Evolutionary conservation across 2,329 filamentous ascomycete genomes (phyloP), one percentile per base, ranked within the genome.

Genomic region (Colletotrichum plurivorum): DNA sequence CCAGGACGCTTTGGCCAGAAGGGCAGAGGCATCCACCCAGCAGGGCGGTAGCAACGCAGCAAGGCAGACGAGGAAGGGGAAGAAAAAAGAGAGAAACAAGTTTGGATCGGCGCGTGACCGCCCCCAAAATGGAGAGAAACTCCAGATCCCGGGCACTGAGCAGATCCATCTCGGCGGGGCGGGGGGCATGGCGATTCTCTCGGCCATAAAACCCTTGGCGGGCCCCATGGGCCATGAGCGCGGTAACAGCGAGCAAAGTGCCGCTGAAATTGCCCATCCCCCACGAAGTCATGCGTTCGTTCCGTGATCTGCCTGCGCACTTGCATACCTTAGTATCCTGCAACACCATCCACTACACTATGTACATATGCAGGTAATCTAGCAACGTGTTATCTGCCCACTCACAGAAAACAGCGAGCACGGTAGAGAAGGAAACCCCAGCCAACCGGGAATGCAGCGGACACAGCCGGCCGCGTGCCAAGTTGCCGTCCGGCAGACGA

Each of bases 191-290:
- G 66, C 55, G 54, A 51, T 48, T 49, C 22, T 69, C 51, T 66
- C 61, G 66, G 66, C 62, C 54, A 45, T 60, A 59, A 48, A 69
- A 58, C 61, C 66, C 48, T 65, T 46, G n/a, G n/a, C 45, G 16
- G 66, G 53, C 27, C 31, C 36, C 41, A 36, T 36, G 22, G 22
- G 22, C 65, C 65, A 51, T 48, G 55, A 25, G 22, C 22, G 16
- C n/a, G 55, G 43, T 69, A 66, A 66, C 61, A 69, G 62, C 66
- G 66, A 69, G 55, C 66, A 69, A 69, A 66, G 62, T 41, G 20
- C 62, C 66, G 66, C 43, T 8, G 55, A 66, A 61, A 69, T 66
- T 66, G 52, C 62, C 43, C 48, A 51, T 41, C 55, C 63, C 66
- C 66, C 66, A 69, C 49, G 54, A 41, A 27, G 39, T 69, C 66